phyloP scores from a whole-genome alignment of 257 asterid species.

The Cordia subcordata region DNA sequence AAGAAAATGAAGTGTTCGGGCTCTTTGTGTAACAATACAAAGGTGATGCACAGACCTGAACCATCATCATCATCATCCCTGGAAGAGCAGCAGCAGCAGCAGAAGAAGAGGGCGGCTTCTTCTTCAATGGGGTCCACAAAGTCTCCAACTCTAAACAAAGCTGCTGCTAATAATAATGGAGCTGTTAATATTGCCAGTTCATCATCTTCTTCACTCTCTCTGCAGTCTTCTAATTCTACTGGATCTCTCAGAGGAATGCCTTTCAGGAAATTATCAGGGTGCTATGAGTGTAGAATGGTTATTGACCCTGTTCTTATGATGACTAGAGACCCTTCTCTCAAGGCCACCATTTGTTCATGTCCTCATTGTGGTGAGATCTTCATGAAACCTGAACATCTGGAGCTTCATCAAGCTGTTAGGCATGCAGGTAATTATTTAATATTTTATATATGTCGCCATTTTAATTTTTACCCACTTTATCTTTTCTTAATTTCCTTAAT shows the following conservation, averaged over 20 bases:
- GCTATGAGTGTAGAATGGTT: constrained; percentile 87
- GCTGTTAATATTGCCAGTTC: constrained; percentile 25
- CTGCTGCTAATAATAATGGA: constrained; percentile 19
- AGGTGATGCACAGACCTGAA: constrained; percentile 69
- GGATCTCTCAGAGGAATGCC: constrained; percentile 68
- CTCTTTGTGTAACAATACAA: constrained; percentile 82
- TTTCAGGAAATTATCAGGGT: constrained; percentile 70
- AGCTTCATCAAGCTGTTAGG: constrained; percentile 73
- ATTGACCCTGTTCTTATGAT: constrained; percentile 78
- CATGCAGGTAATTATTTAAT: constrained; percentile 66
- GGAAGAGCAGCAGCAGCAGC: constrained; percentile 22
- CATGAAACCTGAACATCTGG: constrained; percentile 69
- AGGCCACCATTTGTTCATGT: constrained; percentile 48
- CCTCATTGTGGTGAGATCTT: constrained; percentile 69
- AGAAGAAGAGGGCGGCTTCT: constrained; percentile 18
- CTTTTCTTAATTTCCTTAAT: too few species aligned
- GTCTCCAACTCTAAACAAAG: neutral
- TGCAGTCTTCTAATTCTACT: constrained; percentile 22
- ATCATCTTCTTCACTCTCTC: constrained; percentile 17
- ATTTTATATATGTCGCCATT: too few species aligned
- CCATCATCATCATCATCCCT: constrained; percentile 11
- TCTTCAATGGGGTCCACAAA: constrained; percentile 11
- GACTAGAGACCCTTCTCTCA: constrained; percentile 74
- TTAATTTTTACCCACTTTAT: too few species aligned
- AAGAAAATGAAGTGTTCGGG: constrained; percentile 79